These are phyloP conservation scores for Kluyveromyces sp. DNA, from an alignment of 1,139 yeast species.

Conservation along the genomic window DNA sequence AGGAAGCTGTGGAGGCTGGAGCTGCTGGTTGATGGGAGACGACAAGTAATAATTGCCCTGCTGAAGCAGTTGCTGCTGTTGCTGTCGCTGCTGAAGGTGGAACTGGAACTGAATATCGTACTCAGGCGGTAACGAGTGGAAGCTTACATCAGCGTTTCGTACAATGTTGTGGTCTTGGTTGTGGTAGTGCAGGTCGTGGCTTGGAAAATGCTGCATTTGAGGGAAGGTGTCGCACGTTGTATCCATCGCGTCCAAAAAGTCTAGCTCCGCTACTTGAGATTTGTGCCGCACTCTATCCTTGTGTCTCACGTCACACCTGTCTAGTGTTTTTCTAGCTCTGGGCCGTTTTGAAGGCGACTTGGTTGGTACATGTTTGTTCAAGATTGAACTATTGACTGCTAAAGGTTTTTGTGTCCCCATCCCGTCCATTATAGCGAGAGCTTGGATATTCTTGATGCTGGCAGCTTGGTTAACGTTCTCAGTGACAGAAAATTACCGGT, in stretches of 20 bases:
- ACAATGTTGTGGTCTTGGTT: neutral
- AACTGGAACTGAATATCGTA: constrained; percentile 2
- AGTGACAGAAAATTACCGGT: no score
- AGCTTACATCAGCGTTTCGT: neutral
- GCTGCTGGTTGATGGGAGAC: neutral
- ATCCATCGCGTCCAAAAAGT: constrained; percentile 4
- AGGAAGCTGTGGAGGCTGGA: constrained; percentile 2
- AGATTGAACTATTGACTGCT: constrained; percentile 2
- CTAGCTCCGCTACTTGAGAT: neutral
- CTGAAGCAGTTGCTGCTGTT: neutral
- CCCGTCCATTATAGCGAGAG: constrained; percentile 1
- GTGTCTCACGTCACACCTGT: neutral
- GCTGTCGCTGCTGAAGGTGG: neutral
- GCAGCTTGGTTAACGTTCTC: no score
- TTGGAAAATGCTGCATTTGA: neutral
- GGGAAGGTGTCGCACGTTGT: constrained; percentile 2
- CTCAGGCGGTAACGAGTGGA: constrained; percentile 2
- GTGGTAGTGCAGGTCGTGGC: neutral
- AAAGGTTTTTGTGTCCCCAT: constrained; percentile 8
- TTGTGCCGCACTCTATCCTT: constrained; percentile 2
- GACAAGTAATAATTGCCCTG: constrained; percentile 1
- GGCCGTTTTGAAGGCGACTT: constrained; percentile 5
- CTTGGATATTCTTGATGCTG: no score
- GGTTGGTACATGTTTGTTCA: constrained; percentile 3
- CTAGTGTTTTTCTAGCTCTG: constrained; percentile 5